Evolutionary conservation across 176 grass and related monocot species (phyloP).

Genomic region (Triticum timopheevii): DNA sequence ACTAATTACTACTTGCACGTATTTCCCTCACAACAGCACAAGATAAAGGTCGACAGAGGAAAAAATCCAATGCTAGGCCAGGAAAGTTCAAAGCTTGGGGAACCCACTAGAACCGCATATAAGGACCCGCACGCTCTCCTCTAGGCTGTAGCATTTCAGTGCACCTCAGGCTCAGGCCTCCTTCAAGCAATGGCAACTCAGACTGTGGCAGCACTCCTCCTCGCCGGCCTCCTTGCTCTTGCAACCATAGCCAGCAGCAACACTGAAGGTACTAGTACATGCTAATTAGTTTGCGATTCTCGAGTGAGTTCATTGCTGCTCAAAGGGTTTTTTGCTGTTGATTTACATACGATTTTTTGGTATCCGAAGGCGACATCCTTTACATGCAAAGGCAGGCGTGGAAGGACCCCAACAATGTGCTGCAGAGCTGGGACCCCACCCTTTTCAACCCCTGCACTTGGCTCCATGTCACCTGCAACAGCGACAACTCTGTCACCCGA

Average conservation of each 20-base stretch:
- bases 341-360: not conserved
- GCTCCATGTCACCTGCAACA: constrained; percentile 29
- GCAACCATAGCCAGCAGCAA: too few species aligned
- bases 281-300: not conserved
- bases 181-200: too few species aligned
- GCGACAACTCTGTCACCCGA: not conserved
- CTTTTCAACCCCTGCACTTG: constrained; percentile 50
- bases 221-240: too few species aligned
- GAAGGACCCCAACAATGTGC: constrained; percentile 38
- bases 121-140: too few species aligned
- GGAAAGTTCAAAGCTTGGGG: not conserved
- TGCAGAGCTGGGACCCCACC: constrained; percentile 47
- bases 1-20: not conserved
- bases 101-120: too few species aligned
- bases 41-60: constrained; percentile 5
- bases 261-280: constrained; percentile 14
- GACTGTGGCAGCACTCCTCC: too few species aligned
- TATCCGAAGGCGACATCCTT: not conserved
- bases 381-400: not conserved
- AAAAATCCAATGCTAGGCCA: too few species aligned
- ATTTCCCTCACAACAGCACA: not conserved
- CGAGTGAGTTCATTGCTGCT: not conserved
- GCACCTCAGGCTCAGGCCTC: too few species aligned
- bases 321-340: not conserved
- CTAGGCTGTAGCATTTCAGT: not conserved